Evolutionary conservation across 1,139 yeast genomes (phyloP), one percentile per base, ranked within the genome.

Genomic region (Candida albicans): DNA sequence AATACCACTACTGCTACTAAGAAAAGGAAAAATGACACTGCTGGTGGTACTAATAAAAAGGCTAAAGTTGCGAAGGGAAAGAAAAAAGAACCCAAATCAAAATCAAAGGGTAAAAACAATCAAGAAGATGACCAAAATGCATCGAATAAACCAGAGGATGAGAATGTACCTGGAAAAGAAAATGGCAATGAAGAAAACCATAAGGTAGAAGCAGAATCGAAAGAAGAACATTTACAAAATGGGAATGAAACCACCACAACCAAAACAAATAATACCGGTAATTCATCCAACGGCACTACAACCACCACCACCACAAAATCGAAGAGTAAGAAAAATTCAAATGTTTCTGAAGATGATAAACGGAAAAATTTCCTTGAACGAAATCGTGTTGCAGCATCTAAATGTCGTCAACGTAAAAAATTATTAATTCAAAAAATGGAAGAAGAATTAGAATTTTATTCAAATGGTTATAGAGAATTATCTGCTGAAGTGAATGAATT

Each of bases 351-450:
- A 29, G 61, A 53, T 39, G 93, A 86, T 38, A 89, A 87, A 59
- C 78, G 98, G 28, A 82, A 82, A 60, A 84, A 77, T 52, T 93
- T 93, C 55, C 67, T 93, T 52, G 99, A 93, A 61, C 75, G 98
- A 49, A 93, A 93, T 62, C 76, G 99, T 49, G 81, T 93, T 11
- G 99, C 99, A 0, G 99, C 99, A 0, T 82, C 95, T 33, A 91
- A 90, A 64, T 95, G 98, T 69, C 81, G 99, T 46, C 96, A 88
- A 64, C 79, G 97, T 43, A 95, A 93, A 75, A 93, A 95, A 68
- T 91, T 88, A 60, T 85, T 87, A 73, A 78, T 89, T 35, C 84
- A 81, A 47, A 86, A 84, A 53, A 84, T 93, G 79, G 96, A 91
- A 61, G 81, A 77, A 39, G 95, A 90, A 59, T 73, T 78, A 62